Base-by-base conservation (phyloP, 257 asterid genomes). In the Echites panduratus region DNA sequence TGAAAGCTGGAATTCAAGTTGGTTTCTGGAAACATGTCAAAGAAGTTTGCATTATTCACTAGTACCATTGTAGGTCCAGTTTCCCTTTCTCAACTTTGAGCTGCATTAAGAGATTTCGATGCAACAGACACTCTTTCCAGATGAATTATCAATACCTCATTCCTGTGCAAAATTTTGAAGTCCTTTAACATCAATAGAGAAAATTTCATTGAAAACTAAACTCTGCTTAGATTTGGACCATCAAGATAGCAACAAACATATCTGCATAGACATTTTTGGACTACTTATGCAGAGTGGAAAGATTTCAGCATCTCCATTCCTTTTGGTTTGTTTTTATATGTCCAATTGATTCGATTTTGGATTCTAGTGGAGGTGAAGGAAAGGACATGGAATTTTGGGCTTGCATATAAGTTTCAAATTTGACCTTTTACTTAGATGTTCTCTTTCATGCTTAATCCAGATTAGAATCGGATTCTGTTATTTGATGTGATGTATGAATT, bases 21-120 rank as follows among this genome's bases (percentile, higher is more conserved):
- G 45, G 68, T 17, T 63, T 63, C 68, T 63, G 68, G 47, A 63
- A 63, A 63, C 68, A 35, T 63, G 48, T 14, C 19, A n/a, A 5
- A 7, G 26, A 62, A 63, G 47, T 63, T 63, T 35, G 68, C 14
- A 1, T 63, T 32, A 17, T 32, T 35, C 4, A 32, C 22, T 63
- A 63, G 47, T 35, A 35, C 35, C 20, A 7, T 24, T 63, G 5
- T 26, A 35, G 14, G 26, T 0, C 68, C 26, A 35, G 10, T 59
- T 32, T 22, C 68, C 14, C 1, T 17, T 63, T 63, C 45, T 62
- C 11, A 63, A 35, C 68, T 35, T 63, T 63, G 47, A 20, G 68
- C 24, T 32, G 27, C 68, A 6, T 32, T 35, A 26, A 14, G 26
- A 63, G 24, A 35, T 7, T 63, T 24, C 22, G 22, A 2, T 61